phyloP scores from a whole-genome alignment of 345 rosid species.

The Punica granatum region DNA sequence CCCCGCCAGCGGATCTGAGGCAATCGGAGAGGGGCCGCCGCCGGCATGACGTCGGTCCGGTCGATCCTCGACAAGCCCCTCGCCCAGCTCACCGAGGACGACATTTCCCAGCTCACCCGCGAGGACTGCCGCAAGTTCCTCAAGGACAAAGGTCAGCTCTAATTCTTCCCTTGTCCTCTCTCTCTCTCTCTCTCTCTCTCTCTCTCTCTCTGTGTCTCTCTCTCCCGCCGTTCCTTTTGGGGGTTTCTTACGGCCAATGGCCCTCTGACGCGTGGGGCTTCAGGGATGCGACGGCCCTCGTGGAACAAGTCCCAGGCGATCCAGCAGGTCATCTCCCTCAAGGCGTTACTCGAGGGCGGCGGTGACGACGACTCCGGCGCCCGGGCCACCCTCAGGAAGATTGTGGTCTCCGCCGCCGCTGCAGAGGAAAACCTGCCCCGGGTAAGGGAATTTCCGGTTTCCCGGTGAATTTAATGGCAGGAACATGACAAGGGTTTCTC shows the following conservation, averaged over 20 bases:
- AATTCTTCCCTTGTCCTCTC: neutral
- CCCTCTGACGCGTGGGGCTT: conserved; percentile 39
- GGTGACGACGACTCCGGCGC: conserved; percentile 71
- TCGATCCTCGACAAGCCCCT: conserved; percentile 75
- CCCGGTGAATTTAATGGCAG: neutral
- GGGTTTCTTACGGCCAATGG: conserved; percentile 8
- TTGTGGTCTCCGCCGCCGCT: conserved; percentile 36
- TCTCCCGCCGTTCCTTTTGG: neutral
- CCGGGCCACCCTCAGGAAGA: conserved; percentile 52
- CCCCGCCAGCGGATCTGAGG: conserved; percentile 16
- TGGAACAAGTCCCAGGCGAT: conserved; percentile 99
- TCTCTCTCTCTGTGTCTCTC: too few species aligned
- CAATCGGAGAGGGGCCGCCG: conserved; percentile 27
- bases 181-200: too few species aligned
- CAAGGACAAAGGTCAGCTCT: conserved; percentile 59
- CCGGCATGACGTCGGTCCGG: conserved; percentile 43
- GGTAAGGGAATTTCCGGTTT: conserved; percentile 21
- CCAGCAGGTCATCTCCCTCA: conserved; percentile 90
- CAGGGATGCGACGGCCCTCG: conserved; percentile 93
- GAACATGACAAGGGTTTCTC: neutral
- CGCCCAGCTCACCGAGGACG: conserved; percentile 76
- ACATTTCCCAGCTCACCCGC: conserved; percentile 96
- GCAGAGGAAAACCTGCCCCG: conserved; percentile 28
- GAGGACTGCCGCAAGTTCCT: conserved; percentile 93
- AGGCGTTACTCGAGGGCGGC: conserved; percentile 60